Evolutionary conservation across 768 basidiomycete species (phyloP).

Genomic region (Tricholoma terreum): DNA sequence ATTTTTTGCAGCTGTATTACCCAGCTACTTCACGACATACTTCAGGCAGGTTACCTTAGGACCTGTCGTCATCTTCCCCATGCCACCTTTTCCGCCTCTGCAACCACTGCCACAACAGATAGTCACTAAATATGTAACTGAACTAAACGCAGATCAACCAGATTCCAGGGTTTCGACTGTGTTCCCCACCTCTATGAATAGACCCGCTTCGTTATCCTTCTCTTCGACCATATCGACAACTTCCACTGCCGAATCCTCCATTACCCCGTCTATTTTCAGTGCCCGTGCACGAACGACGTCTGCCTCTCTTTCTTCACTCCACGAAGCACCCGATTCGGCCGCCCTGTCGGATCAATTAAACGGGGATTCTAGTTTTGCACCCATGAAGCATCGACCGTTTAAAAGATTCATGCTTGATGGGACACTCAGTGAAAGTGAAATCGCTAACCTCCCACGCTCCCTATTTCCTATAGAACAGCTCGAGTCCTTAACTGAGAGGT

Average conservation of each 20-base stretch:
- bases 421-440: slow-evolving; percentile 42
- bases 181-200: slow-evolving; percentile 33
- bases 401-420: slow-evolving; percentile 46
- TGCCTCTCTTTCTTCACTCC: slow-evolving; percentile 29
- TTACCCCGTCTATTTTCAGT: slow-evolving; percentile 23
- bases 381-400: slow-evolving; percentile 21
- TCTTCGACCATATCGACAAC: slow-evolving; percentile 46
- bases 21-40: slow-evolving; percentile 67
- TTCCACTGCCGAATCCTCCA: slow-evolving; percentile 24
- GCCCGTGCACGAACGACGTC: slow-evolving; percentile 28
- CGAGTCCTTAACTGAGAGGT: slow-evolving; percentile 49
- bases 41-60: slow-evolving; percentile 64
- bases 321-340: slow-evolving; percentile 20
- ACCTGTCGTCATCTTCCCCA: slow-evolving; percentile 60
- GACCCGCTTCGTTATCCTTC: slow-evolving; percentile 50
- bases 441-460: slow-evolving; percentile 28
- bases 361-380: slow-evolving; percentile 4
- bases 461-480: slow-evolving; percentile 43
- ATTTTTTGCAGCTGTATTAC: slow-evolving; percentile 51
- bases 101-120: slow-evolving; percentile 51
- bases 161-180: slow-evolving; percentile 34
- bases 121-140: slow-evolving; percentile 36
- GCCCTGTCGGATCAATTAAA: slow-evolving; percentile 9
- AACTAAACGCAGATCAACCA: slow-evolving; percentile 31
- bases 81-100: slow-evolving; percentile 67